Evolutionary conservation across 129 eudicot species (phyloP).

Genomic region (Escallonia rubra): DNA sequence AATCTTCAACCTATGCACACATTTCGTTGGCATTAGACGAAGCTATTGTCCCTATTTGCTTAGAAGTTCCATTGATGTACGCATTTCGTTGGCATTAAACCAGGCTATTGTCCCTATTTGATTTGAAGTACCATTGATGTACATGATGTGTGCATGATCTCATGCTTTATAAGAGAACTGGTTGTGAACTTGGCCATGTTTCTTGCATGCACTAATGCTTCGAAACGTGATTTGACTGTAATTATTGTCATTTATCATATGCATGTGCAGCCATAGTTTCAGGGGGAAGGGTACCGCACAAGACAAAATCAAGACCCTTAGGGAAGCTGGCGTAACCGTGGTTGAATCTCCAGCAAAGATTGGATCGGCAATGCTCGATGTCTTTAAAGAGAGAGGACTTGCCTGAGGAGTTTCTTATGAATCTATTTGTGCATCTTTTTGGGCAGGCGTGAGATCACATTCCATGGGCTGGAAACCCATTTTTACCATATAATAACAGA

Average conservation of each 20-base stretch:
- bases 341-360: conserved; percentile 98
- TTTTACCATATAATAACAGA: conserved; percentile 29
- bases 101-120: no score
- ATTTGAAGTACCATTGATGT: no score
- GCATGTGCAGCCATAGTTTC: conserved; percentile 91
- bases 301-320: conserved; percentile 89
- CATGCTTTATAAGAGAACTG: no score
- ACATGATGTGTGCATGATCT: no score
- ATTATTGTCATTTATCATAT: not conserved
- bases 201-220: no score
- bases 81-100: no score
- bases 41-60: no score
- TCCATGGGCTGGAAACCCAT: conserved; percentile 16
- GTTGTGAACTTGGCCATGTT: no score
- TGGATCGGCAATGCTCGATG: conserved; percentile 88
- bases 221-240: no score
- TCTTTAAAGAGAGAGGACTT: conserved; percentile 94
- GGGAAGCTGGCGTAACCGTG: conserved; percentile 95
- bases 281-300: conserved; percentile 99
- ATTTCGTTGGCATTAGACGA: no score
- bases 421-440: not conserved
- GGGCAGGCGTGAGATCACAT: conserved; percentile 7
- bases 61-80: no score
- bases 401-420: conserved; percentile 19
- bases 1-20: no score